Percentiles rank a stretch among this genome's conserved stretches.
Conservation (phyloP, 2,329 filamentous ascomycete genomes). For the Dryadomyces sulphureus region DNA sequence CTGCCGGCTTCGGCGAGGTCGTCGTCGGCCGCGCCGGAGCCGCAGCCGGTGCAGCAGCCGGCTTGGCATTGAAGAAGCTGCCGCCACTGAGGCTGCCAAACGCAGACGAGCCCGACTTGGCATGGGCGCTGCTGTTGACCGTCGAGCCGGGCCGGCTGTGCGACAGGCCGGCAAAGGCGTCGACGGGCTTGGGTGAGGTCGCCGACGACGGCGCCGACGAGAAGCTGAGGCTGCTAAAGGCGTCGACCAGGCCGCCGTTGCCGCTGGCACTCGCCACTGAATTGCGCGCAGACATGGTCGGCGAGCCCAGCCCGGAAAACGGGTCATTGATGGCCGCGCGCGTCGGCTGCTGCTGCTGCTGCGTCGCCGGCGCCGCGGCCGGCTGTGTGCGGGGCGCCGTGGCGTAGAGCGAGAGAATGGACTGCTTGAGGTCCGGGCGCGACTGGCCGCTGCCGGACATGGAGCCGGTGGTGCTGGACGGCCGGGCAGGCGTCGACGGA, state of each 20-base stretch:
- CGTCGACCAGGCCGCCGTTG: constrained; percentile 8
- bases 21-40: neutral
- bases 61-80: constrained; percentile 67
- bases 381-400: constrained; percentile 66
- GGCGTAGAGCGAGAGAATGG: constrained; percentile 88
- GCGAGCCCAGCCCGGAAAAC: constrained; percentile 53
- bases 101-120: constrained; percentile 17
- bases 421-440: constrained; percentile 89
- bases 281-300: constrained; percentile 19
- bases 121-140: constrained; percentile 6
- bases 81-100: constrained; percentile 52
- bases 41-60: constrained; percentile 25
- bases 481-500: constrained; percentile 55
- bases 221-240: constrained; percentile 28
- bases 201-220: constrained; percentile 20
- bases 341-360: constrained; percentile 36
- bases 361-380: constrained; percentile 17
- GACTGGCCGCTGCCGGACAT: constrained; percentile 45
- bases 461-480: constrained; percentile 65
- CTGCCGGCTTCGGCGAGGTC: constrained; percentile 1
- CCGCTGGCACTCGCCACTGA: neutral
- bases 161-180: constrained; percentile 11
- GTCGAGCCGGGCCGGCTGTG: constrained; percentile 14
- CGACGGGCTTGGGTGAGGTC: constrained; percentile 11
- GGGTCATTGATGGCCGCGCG: constrained; percentile 33